A percentile compares a stretch with the other conserved stretches of the same genome.
Conservation (phyloP, 2,329 filamentous ascomycete genomes). For the Neophaeococcomyces aloes region DNA sequence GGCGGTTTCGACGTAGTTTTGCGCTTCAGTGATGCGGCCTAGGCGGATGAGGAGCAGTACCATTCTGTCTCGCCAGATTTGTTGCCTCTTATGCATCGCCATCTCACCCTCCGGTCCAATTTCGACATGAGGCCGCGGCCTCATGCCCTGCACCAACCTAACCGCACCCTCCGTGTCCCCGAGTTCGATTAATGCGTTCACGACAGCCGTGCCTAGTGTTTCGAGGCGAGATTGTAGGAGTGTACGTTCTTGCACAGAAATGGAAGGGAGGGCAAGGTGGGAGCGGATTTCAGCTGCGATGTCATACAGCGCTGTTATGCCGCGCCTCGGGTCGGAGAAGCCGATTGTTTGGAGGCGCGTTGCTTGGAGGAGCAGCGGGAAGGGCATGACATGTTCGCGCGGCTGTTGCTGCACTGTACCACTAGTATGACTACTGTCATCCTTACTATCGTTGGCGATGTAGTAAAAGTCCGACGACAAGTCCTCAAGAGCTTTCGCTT, state of each 20-base stretch:
- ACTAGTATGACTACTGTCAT: conserved; percentile 30
- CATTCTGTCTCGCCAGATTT: conserved; percentile 28
- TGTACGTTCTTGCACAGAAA: conserved; percentile 45
- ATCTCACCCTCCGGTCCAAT: no score
- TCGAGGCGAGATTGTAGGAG: conserved; percentile 62
- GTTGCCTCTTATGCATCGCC: conserved; percentile 22
- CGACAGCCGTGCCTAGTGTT: conserved; percentile 60
- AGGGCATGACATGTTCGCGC: conserved; percentile 67
- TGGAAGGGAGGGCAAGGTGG: conserved; percentile 43
- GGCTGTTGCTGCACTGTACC: conserved; percentile 55
- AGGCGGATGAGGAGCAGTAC: conserved; percentile 66
- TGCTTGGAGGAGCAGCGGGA: conserved; percentile 72
- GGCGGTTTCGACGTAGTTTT: conserved; percentile 41
- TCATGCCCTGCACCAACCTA: conserved; percentile 51
- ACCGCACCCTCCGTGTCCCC: conserved; percentile 73
- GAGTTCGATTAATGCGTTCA: conserved; percentile 52
- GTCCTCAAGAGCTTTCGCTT: conserved; percentile 54
- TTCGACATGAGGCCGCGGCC: no score
- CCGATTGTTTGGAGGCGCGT: conserved; percentile 77
- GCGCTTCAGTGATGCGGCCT: conserved; percentile 63
- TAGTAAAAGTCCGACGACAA: conserved; percentile 47
- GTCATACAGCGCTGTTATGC: conserved; percentile 85
- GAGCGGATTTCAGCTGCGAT: conserved; percentile 66
- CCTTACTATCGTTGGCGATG: conserved; percentile 17
- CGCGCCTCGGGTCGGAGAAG: conserved; percentile 71